phyloP scores from a whole-genome alignment of 1,284 basidiomycete genomes.

The Neotropicomus parvogracilis region DNA sequence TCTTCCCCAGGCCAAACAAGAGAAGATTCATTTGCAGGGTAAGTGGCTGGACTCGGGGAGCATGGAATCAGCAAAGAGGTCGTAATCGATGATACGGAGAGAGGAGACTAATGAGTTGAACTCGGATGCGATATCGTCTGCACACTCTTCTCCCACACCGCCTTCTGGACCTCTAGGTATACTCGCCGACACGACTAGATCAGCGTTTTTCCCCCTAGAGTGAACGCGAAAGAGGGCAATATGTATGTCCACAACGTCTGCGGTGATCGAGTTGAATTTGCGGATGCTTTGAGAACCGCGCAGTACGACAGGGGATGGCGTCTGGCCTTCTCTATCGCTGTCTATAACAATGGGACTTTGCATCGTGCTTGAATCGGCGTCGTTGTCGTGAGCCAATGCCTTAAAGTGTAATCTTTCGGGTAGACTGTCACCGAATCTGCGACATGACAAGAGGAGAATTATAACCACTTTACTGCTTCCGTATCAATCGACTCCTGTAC shows the following conservation, averaged over 20 bases:
- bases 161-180: constrained; percentile 54
- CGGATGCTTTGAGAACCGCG: constrained; percentile 66
- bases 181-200: constrained; percentile 82
- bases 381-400: constrained; percentile 90
- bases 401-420: constrained; percentile 81
- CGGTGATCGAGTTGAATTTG: constrained; percentile 66
- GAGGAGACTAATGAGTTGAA: constrained; percentile 60
- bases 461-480: constrained; percentile 62
- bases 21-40: background rate
- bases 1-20: background rate
- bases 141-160: constrained; percentile 37
- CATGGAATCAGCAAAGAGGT: constrained; percentile 53
- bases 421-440: constrained; percentile 11
- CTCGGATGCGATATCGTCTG: constrained; percentile 39
- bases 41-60: background rate
- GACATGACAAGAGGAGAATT: constrained; percentile 1
- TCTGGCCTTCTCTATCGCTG: constrained; percentile 45
- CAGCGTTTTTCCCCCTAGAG: constrained; percentile 53
- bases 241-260: constrained; percentile 71
- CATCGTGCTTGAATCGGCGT: constrained; percentile 56
- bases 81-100: constrained; percentile 68
- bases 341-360: constrained; percentile 30
- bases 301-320: constrained; percentile 61
- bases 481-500: constrained; percentile 55
- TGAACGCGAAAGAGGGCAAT: constrained; percentile 79